Base-by-base conservation (phyloP, 257 asterid genomes). In the Sherardia arvensis region DNA sequence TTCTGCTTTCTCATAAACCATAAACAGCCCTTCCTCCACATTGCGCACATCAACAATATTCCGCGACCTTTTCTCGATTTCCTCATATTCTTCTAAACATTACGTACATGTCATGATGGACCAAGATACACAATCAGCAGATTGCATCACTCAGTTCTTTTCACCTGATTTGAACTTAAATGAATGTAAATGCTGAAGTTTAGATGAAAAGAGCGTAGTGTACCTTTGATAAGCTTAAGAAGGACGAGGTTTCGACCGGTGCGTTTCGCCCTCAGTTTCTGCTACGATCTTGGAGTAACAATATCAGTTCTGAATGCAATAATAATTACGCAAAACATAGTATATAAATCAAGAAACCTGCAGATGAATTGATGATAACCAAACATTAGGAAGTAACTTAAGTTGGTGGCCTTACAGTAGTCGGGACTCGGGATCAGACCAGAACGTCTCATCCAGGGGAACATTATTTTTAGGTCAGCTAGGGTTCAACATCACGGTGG, bases 381-480 rank as follows among this genome's bases (percentile, higher is more conserved):
- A 58, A 8, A 12, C 14, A 49, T 6, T 28, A 23, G 8, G 3
- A 10, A 10, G 15, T 1, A 2, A 4, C 48, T 71, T 78, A 91
- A 96, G 34, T 84, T 83, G 43, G 80, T 85, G 27, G 66, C 60
- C 79, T 53, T 84, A 91, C 96, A 91, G 82, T 77, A 79, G 61
- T 88, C 96, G 67, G n/a, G n/a, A n/a, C n/a, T n/a, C n/a, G n/a
- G 12, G 28, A 63, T 91, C 95, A 3, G 98, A 91, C 98, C 98
- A 91, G 75, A 94, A 86, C 28, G 64, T 60, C 85, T 91, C 98
- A 8, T 84, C 89, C 51, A 72, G 70, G 45, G 73, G 76, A 65
- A 62, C 77, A 73, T 71, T n/a, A n/a, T n/a, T 85, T 68, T 81
- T 68, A 26, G 90, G 85, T 88, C 85, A 86, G 33, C 67, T 74